Evolutionary conservation across 73 alveolate species (phyloP), one percentile per base, ranked within the genome.

Genomic region (Paramecium caudatum): DNA sequence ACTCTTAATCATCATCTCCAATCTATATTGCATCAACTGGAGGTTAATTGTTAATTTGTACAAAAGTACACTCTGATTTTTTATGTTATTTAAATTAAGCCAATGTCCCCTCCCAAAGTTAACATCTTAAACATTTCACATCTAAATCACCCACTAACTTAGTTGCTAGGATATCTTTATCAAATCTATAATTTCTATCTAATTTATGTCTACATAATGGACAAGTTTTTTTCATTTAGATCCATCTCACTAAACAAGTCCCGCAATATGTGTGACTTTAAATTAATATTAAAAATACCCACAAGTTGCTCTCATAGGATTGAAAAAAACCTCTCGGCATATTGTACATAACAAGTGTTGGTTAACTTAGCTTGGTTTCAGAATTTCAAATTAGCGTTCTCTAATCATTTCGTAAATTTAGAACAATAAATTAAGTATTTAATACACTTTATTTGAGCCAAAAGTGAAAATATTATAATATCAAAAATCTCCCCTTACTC

Each of bases 201-300:
- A 55, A 43, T 55, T 43, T 23, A 55, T 55, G 80, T 17, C 80
- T 16, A 55, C 80, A 55, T 55, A 55, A 6, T 2, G 80, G 80
- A 55, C 80, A 55, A 55, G 46, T 55, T 23, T 55, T 55, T 55
- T 55, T 55, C 80, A 55, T 55, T 43, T 55, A 0, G 30, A 55
- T 55, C 80, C 80, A 55, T 27, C 80, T 37, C 23, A 55, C 80
- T 23, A 55, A 55, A 55, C 80, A 55, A 55, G 80, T 55, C 13
- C 80, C 80, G 1, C 80, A 55, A 55, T 27, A 55, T 27, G 80
- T 55, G 30, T 55, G 80, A 1, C 80, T 55, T 27, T 25, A 19
- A 10, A 15, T 55, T 37, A 55, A 4, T 19, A 1, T 27, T 10
- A 55, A 55, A 27, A 43, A 55, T 55, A 55, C 80, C 80, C 80